Evolutionary conservation across 2,329 filamentous ascomycete genomes (phyloP).

Genomic region (Clathrospora elynae): DNA sequence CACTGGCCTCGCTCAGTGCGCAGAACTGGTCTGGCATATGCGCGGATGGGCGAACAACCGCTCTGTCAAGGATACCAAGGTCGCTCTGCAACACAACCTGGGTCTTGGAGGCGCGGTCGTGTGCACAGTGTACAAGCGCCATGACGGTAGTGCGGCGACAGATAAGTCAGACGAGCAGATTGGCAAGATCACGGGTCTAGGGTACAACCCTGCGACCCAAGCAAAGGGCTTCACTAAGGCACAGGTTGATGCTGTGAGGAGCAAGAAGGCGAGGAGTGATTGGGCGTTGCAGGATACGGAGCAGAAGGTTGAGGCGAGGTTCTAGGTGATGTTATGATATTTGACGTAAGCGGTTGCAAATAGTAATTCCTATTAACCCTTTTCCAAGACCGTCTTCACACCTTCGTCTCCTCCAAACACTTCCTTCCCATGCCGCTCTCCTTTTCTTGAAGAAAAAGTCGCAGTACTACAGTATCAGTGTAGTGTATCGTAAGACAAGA

Average conservation of each 20-base stretch:
- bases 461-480: too few relatives aligned
- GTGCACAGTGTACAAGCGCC: conserved; percentile 84
- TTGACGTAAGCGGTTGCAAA: too few relatives aligned
- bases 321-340: conserved; percentile 50
- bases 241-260: conserved; percentile 71
- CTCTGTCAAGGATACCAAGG: conserved; percentile 67
- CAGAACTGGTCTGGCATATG: conserved; percentile 93
- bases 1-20: conserved; percentile 92
- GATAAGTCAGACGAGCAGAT: conserved; percentile 67
- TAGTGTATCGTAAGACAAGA: too few relatives aligned
- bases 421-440: too few relatives aligned
- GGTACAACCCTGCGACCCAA: conserved; percentile 90
- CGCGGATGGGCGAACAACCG: conserved; percentile 96
- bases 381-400: too few relatives aligned
- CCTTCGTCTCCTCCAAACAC: too few relatives aligned
- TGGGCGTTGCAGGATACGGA: conserved; percentile 81
- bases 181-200: conserved; percentile 69
- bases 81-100: conserved; percentile 88
- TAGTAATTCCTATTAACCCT: too few relatives aligned
- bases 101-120: conserved; percentile 90
- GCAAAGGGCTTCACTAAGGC: conserved; percentile 84
- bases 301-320: conserved; percentile 74
- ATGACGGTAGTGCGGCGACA: conserved; percentile 71
- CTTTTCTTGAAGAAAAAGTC: too few relatives aligned
- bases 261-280: conserved; percentile 67